Evolutionary conservation across 805 yeast genomes (phyloP).

Genomic region (Schizosaccharomyces osmophilus): DNA sequence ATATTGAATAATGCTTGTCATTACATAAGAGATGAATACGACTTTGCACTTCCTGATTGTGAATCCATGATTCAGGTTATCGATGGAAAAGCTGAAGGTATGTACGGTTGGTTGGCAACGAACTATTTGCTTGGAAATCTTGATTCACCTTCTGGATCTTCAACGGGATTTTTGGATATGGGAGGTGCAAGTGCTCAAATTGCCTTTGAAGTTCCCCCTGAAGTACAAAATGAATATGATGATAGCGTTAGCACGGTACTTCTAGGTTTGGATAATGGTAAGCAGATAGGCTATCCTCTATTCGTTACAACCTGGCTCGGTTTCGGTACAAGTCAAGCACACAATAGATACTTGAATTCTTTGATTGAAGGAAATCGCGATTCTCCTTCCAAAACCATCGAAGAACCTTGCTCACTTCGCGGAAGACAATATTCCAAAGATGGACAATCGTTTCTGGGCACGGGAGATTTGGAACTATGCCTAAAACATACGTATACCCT

Average conservation of each 20-base stretch:
- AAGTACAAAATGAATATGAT: conserved; percentile 36
- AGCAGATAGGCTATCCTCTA: conserved; percentile 49
- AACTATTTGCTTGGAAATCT: conserved; percentile 58
- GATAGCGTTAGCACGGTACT: conserved; percentile 50
- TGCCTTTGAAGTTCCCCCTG: conserved; percentile 57
- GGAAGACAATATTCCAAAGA: neutral
- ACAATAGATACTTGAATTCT: conserved; percentile 37
- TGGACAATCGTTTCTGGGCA: conserved; percentile 27
- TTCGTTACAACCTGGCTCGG: conserved; percentile 95
- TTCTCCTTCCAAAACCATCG: neutral
- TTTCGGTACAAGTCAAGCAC: conserved; percentile 88
- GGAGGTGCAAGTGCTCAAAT: conserved; percentile 96
- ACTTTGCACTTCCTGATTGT: conserved; percentile 36
- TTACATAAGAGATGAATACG: conserved; percentile 26
- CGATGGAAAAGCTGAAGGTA: conserved; percentile 84
- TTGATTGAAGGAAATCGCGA: neutral
- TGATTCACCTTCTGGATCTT: conserved; percentile 17
- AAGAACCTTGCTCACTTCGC: conserved; percentile 5
- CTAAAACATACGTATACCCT: conserved; percentile 49
- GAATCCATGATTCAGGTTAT: conserved; percentile 54
- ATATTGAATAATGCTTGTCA: conserved; percentile 40
- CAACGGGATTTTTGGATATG: conserved; percentile 94
- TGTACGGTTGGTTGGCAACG: conserved; percentile 85
- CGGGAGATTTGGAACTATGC: conserved; percentile 61
- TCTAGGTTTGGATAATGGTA: conserved; percentile 48